Percentiles rank a stretch among this genome's conserved stretches.
Conservation (phyloP, 257 asterid species). For the Scutellaria galericulata region DNA sequence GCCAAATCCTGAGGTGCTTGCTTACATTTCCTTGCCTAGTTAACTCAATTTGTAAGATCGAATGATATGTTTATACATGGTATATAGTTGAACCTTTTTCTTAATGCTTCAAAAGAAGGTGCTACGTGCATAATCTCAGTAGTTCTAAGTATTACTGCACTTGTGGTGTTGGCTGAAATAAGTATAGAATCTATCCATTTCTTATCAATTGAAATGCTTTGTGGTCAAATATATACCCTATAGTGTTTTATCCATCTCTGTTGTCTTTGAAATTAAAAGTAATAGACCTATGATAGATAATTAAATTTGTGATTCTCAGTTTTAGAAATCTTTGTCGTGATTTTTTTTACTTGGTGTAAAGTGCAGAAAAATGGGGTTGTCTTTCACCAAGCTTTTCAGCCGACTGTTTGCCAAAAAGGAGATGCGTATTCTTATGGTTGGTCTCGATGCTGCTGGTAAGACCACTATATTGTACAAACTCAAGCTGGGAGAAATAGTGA, state of each 20-base stretch:
- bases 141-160: neutral
- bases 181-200: neutral
- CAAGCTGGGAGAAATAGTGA: conserved; percentile 83
- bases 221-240: neutral
- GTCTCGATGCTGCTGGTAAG: conserved; percentile 92
- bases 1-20: neutral
- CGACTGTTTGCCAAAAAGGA: conserved; percentile 81
- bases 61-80: too few species aligned
- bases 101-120: neutral
- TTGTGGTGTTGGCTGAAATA: neutral
- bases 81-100: neutral
- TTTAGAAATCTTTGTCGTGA: conserved; percentile 5
- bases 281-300: neutral
- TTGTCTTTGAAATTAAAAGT: neutral
- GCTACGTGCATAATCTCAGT: neutral
- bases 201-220: neutral
- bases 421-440: conserved; percentile 85
- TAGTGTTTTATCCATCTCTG: neutral
- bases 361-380: conserved; percentile 71
- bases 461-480: conserved; percentile 82
- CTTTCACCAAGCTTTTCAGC: conserved; percentile 80
- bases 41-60: too few species aligned
- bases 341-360: conserved; percentile 31
- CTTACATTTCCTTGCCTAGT: neutral
- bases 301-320: neutral